These are phyloP conservation scores for Alnus glutinosa DNA, from an alignment of 306 rosid genomes.

Conservation along the genomic window DNA sequence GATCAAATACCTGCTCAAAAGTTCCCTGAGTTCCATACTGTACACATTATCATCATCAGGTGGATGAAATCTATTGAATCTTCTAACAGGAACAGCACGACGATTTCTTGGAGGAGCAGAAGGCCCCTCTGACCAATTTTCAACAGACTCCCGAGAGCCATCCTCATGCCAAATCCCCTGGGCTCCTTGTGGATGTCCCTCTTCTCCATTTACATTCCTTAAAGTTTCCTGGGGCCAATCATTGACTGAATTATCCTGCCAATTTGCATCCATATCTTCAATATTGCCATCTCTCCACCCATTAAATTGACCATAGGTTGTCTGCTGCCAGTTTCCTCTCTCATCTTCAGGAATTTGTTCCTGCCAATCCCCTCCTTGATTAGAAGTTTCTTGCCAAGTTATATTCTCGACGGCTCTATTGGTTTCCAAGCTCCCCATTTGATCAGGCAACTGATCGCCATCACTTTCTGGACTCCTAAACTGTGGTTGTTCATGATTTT, in stretches of 20 bases:
- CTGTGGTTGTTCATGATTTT: conserved; percentile 57
- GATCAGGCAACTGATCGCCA: conserved; percentile 53
- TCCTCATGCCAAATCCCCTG: conserved; percentile 70
- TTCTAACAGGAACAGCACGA: conserved; percentile 68
- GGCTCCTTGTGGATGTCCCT: conserved; percentile 54
- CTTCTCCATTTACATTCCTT: conserved; percentile 60
- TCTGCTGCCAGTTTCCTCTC: conserved; percentile 70
- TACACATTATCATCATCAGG: conserved; percentile 98
- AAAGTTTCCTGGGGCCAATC: conserved; percentile 69
- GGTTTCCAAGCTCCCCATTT: conserved; percentile 52
- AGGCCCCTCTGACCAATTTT: conserved; percentile 84
- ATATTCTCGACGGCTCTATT: conserved; percentile 47
- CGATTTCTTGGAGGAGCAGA: conserved; percentile 76
- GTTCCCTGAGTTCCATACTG: conserved; percentile 99
- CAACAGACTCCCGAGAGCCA: conserved; percentile 66
- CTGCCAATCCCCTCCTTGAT: conserved; percentile 63
- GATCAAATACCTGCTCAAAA: conserved; percentile 81
- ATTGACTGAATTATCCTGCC: conserved; percentile 52
- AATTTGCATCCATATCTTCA: conserved; percentile 39
- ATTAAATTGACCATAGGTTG: conserved; percentile 53
- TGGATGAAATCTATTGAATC: conserved; percentile 88
- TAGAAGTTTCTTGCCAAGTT: conserved; percentile 69
- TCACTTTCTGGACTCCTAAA: conserved; percentile 52
- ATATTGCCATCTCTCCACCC: conserved; percentile 63
- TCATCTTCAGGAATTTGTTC: conserved; percentile 62